These are phyloP conservation scores for Huntiella omanensis DNA, from an alignment of 2,329 filamentous ascomycete species.

Conservation along the genomic window DNA sequence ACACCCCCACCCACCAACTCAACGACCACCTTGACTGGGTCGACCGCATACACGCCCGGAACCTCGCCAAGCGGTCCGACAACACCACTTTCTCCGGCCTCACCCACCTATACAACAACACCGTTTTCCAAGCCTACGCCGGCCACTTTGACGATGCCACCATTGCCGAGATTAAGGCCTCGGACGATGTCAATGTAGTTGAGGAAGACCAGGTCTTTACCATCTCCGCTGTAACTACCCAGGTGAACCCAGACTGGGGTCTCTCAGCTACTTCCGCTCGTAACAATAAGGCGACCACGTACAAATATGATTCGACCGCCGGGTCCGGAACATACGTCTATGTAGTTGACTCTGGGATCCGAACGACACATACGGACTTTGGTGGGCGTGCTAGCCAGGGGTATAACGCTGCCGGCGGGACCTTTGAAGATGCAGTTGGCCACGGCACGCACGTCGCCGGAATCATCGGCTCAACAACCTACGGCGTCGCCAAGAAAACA, in stretches of 20 bases:
- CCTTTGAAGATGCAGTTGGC: constrained; percentile 18
- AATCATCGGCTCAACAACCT: constrained; percentile 4
- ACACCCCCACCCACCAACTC: constrained; percentile 16
- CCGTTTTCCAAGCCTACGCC: constrained; percentile 20
- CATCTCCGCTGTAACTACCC: constrained; percentile 11
- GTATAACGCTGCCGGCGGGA: constrained; percentile 14
- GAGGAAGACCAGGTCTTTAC: background rate
- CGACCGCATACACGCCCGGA: constrained; percentile 16
- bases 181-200: constrained; percentile 21
- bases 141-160: constrained; percentile 24
- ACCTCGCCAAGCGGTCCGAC: constrained; percentile 17
- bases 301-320: constrained; percentile 13
- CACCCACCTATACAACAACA: background rate
- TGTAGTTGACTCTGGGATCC: constrained; percentile 15
- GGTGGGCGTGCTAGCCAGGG: constrained; percentile 13
- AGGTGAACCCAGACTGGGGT: constrained; percentile 17
- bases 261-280: constrained; percentile 17
- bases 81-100: constrained; percentile 5
- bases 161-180: constrained; percentile 21
- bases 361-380: constrained; percentile 13
- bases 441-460: constrained; percentile 24
- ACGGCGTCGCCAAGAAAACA: constrained; percentile 23
- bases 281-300: constrained; percentile 15
- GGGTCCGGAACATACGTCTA: constrained; percentile 15
- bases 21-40: constrained; percentile 20